These are phyloP conservation scores for Colletotrichum plurivorum DNA, from an alignment of 2,329 filamentous ascomycete species.

Conservation along the genomic window DNA sequence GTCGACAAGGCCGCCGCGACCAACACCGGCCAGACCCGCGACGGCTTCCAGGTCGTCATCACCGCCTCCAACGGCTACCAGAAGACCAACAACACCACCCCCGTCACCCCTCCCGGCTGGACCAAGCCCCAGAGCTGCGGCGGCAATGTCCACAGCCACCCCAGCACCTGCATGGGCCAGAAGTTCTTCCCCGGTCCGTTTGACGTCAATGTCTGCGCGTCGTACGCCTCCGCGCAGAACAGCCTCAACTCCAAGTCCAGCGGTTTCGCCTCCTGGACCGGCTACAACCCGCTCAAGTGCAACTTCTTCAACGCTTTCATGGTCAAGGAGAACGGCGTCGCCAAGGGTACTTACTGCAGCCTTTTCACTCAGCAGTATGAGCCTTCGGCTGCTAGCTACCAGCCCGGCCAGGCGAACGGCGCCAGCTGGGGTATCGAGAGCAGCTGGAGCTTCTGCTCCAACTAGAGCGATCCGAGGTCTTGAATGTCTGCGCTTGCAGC, in stretches of 20 bases:
- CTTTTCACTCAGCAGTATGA: slow-evolving; percentile 35
- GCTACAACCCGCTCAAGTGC: slow-evolving; percentile 36
- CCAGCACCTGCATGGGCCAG: slow-evolving; percentile 35
- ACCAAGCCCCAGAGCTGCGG: slow-evolving; percentile 35
- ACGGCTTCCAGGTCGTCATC: slow-evolving; percentile 39
- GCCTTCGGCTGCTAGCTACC: slow-evolving; percentile 27
- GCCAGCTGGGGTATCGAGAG: slow-evolving; percentile 31
- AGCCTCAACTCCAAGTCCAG: slow-evolving; percentile 23
- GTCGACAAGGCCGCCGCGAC: slow-evolving; percentile 35
- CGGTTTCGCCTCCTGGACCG: slow-evolving; percentile 19
- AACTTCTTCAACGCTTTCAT: slow-evolving; percentile 41
- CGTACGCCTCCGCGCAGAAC: slow-evolving; percentile 36
- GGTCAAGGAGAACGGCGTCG: slow-evolving; percentile 35
- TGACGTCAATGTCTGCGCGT: slow-evolving; percentile 26
- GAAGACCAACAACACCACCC: slow-evolving; percentile 37
- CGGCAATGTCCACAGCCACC: slow-evolving; percentile 22
- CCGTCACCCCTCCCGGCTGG: slow-evolving; percentile 30
- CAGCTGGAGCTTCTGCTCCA: slow-evolving; percentile 35
- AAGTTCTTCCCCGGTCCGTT: slow-evolving; percentile 37
- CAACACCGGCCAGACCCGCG: slow-evolving; percentile 36
- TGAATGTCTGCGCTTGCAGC: too few relatives aligned
- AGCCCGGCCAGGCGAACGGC: not conserved
- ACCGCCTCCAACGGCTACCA: slow-evolving; percentile 41
- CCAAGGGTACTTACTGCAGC: slow-evolving; percentile 38
- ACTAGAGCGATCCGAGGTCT: not conserved